Evolutionary conservation across 129 eudicot genomes (phyloP), one percentile per base, ranked within the genome.

Genomic region (Chrysanthemum seticuspe): DNA sequence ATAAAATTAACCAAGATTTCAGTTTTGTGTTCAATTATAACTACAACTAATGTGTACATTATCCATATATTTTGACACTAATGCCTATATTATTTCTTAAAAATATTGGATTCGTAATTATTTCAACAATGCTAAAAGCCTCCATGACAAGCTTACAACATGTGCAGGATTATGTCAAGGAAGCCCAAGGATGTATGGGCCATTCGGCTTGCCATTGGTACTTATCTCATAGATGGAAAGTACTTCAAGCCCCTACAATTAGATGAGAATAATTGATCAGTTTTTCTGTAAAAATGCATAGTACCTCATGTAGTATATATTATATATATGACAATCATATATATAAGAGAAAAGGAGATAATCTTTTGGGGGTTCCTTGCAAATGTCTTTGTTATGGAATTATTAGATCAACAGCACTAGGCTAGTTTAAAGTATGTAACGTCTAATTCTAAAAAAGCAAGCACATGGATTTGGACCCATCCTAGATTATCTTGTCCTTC

Each of bases 161-260:
- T 69, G 64, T 74, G 87, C 87, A 92, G 96, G 88, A 85, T 92
- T 59, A 78, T 92, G 57, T 85, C 98, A 61, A 85, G 98, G 63
- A 93, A 92, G 79, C 96, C 98, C 5, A 93, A 63, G 88, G 96
- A 93, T 79, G 95, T 93, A 23, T 93, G 98, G 96, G 96, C 96
- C 18, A 87, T 93, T 78, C 95, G 96, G 23, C 72, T 93, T 6
- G 71, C 79, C 36, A 83, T 89, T 59, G 96, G 98, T 36, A 92
- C 96, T 44, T 89, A 82, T 67, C 98, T 92, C 65, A 85, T 92
- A 10, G 98, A 92, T 81, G 83, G 81, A 67, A 87, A 84, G 69
- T 89, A 89, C 65, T 92, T 92, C 81, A 84, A 92, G 76, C 92
- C 92, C 6, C 81, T 92, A 72, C 88, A 89, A 65, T 80, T 89